Evolutionary conservation across 106 monocot genomes (phyloP).

Genomic region (Allium sativum): DNA sequence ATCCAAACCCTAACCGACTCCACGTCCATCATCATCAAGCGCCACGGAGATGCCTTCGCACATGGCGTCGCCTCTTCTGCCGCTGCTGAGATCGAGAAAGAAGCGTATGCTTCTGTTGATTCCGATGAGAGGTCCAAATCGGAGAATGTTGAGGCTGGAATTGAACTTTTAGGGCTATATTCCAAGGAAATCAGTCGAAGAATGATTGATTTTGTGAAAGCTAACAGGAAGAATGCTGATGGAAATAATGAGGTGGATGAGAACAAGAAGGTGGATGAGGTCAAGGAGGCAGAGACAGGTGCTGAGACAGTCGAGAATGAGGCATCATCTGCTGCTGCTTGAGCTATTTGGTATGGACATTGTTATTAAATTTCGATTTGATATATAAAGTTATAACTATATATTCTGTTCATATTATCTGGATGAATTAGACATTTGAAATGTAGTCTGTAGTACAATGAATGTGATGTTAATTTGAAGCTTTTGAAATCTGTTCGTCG

Average conservation of each 20-base stretch:
- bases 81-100: background rate
- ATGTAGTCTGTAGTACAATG: background rate
- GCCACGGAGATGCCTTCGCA: slow-evolving; percentile 38
- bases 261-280: background rate
- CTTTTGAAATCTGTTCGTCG: no score
- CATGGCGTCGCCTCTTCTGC: slow-evolving; percentile 24
- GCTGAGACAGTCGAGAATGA: background rate
- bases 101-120: background rate
- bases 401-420: background rate
- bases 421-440: background rate
- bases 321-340: slow-evolving; percentile 2
- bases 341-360: background rate
- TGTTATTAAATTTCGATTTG: slow-evolving; percentile 4
- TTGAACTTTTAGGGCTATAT: slow-evolving; percentile 36
- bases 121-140: background rate
- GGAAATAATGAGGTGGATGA: background rate
- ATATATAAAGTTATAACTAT: background rate
- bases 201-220: slow-evolving; percentile 29
- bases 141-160: slow-evolving; percentile 25
- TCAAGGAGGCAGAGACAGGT: background rate
- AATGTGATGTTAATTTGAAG: no score
- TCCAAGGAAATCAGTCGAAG: slow-evolving; percentile 47
- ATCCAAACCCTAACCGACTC: slow-evolving; percentile 33
- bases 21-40: slow-evolving; percentile 35
- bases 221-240: background rate